Evolutionary conservation across 805 yeast genomes (phyloP).

Genomic region (Kodamaea nitidulidarum): DNA sequence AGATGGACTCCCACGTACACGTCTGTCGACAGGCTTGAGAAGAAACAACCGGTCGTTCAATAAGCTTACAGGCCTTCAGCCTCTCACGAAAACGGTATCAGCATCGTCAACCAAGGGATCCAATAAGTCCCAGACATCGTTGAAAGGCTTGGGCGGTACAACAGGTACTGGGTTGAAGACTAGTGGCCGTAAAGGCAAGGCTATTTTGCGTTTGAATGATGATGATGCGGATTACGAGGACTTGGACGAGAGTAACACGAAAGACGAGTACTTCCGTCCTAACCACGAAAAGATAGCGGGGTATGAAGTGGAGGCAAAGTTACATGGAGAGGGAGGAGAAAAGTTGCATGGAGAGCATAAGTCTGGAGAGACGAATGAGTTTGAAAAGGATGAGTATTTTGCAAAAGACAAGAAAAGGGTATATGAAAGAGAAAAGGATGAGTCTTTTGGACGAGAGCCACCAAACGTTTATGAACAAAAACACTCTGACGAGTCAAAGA

Average conservation of each 20-base stretch:
- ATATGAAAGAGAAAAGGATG: too few species aligned
- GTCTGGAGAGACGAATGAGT: too few species aligned
- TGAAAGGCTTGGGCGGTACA: constrained; percentile 24
- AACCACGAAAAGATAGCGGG: background rate
- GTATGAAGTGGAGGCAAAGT: too few species aligned
- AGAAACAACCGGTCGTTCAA: constrained; percentile 36
- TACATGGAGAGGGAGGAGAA: too few species aligned
- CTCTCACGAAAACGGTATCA: constrained; percentile 32
- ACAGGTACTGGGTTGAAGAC: constrained; percentile 30
- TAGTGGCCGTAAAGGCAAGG: constrained; percentile 35
- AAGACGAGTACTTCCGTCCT: constrained; percentile 1
- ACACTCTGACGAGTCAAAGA: too few species aligned
- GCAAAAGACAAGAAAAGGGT: too few species aligned
- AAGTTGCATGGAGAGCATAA: too few species aligned
- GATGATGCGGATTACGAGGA: constrained; percentile 40
- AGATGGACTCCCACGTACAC: constrained; percentile 31
- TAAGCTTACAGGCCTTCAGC: constrained; percentile 33
- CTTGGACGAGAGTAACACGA: constrained; percentile 8
- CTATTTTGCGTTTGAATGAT: constrained; percentile 37
- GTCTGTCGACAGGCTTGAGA: constrained; percentile 20
- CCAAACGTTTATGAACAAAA: too few species aligned
- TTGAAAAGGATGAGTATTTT: too few species aligned
- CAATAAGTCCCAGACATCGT: constrained; percentile 30
- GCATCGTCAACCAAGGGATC: constrained; percentile 25
- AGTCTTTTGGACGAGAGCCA: too few species aligned